Evolutionary conservation across 495 filamentous ascomycete species (phyloP), one percentile per base, ranked within the genome.

Genomic region (Astrocystis sublimbata): DNA sequence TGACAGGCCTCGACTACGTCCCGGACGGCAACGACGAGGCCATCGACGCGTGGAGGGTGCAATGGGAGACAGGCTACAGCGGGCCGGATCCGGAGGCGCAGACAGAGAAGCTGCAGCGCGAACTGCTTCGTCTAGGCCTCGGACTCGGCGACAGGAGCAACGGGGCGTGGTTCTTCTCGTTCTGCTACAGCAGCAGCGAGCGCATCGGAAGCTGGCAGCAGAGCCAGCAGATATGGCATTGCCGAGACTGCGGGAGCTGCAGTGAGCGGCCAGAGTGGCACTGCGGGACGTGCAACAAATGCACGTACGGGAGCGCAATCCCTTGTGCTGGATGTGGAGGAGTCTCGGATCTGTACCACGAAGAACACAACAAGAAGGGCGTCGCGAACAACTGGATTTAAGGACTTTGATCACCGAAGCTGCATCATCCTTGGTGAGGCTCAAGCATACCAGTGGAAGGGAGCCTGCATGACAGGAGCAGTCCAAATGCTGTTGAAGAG

Each of bases 151-250:
- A 53, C 9, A 55, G 49, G 19, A 30, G n/a, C n/a, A n/a, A n/a
- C 0, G 46, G 47, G 6, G 51, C 35, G 15, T 62, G 60, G 60
- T 62, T 62, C 31, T 62, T 62, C 31, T 62, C 60, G 10, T 56
- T 62, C 31, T 62, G 60, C 17, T 62, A 55, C 33, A n/a, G 15
- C 51, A 56, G 41, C 13, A 23, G 41, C 9, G 60, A 49, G 41
- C 60, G 60, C 15, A 28, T 56, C 31, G 60, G 60, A 49, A 62
- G 60, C 50, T 62, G 60, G 60, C 60, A 62, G 41, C 51, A 55
- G 21, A 19, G 60, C 40, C 36, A 62, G 9, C 60, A 62, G 42
- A 49, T 62, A 36, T 62, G 60, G 60, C 60, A 62, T 51, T 62
- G 60, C 51, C 12, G 51, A 31, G 41, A 43, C 13, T 62, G 60